Evolutionary conservation across 139 green algal species (phyloP).

Genomic region (Chlamydomonas sp.): DNA sequence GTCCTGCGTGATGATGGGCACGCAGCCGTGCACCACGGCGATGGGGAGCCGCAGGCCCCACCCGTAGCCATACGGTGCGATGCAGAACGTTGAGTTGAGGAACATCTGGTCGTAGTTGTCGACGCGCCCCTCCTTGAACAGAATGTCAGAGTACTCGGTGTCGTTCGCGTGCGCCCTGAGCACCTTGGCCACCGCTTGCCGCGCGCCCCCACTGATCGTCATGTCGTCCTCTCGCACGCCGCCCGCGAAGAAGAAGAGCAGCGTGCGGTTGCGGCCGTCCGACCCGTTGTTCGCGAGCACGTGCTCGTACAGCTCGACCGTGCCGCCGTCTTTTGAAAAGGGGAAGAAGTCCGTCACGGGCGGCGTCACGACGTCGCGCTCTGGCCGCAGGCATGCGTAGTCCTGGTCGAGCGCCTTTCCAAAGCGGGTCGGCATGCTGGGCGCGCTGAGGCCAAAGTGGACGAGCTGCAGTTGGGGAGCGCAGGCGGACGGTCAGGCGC

Average conservation of each 20-base stretch:
- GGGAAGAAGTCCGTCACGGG: not conserved
- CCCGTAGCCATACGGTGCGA: conserved; percentile 32
- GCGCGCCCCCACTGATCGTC: conserved; percentile 19
- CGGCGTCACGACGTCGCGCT: conserved; percentile 18
- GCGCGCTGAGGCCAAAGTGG: conserved; percentile 15
- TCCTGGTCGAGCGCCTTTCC: not conserved
- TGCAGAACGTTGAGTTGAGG: conserved; percentile 29
- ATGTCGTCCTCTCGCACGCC: conserved; percentile 8
- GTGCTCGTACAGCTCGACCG: not conserved
- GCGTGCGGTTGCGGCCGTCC: conserved; percentile 2
- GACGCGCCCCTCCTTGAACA: conserved; percentile 12
- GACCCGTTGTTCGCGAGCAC: not conserved
- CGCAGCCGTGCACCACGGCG: conserved; percentile 31
- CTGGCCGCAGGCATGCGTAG: conserved; percentile 10
- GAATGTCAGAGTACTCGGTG: not conserved
- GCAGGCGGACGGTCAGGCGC: too few relatives aligned
- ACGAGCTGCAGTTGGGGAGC: conserved; percentile 13
- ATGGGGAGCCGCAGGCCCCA: conserved; percentile 35
- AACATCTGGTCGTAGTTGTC: conserved; percentile 17
- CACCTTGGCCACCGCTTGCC: conserved; percentile 12
- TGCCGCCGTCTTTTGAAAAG: not conserved
- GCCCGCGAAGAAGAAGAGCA: conserved; percentile 35
- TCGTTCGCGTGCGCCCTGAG: not conserved
- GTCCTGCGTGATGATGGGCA: conserved; percentile 39
- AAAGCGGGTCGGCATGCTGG: not conserved